Percentiles rank a stretch among this genome's conserved stretches.
Conservation (phyloP, 768 basidiomycete genomes). For the Rhodocollybia butyracea region DNA sequence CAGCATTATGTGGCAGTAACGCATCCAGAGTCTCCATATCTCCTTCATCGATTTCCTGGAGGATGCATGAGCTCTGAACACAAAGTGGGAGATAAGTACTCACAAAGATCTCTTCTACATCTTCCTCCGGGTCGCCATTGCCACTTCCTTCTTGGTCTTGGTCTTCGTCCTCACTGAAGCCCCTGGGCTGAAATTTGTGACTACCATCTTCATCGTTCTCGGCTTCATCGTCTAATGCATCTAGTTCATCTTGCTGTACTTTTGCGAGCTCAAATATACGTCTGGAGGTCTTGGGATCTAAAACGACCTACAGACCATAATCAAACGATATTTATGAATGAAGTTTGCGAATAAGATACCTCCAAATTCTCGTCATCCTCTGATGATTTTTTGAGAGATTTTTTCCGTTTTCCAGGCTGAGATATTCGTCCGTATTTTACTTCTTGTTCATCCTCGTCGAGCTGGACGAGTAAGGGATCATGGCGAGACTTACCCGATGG, state of each 20-base stretch:
- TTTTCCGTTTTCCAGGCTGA: conserved; percentile 72
- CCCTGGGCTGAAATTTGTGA: conserved; percentile 45
- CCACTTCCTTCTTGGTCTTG: conserved; percentile 39
- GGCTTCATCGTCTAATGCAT: conserved; percentile 55
- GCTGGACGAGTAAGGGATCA: conserved; percentile 84
- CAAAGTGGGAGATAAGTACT: conserved; percentile 20
- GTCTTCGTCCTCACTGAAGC: conserved; percentile 29
- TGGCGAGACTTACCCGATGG: conserved; percentile 60
- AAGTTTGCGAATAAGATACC: conserved; percentile 33
- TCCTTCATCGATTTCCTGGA: conserved; percentile 83
- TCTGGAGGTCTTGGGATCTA: conserved; percentile 80
- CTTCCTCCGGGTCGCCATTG: conserved; percentile 39
- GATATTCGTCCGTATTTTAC: conserved; percentile 79
- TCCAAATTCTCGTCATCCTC: conserved; percentile 55
- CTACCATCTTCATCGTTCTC: conserved; percentile 47
- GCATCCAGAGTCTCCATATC: conserved; percentile 87
- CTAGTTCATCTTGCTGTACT: conserved; percentile 90
- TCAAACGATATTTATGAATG: conserved; percentile 9
- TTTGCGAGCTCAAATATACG: conserved; percentile 90
- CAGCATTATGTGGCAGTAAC: conserved; percentile 70
- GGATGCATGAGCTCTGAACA: conserved; percentile 11
- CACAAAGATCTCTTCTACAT: conserved; percentile 64
- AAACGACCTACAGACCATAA: conserved; percentile 45
- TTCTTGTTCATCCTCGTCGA: conserved; percentile 72
- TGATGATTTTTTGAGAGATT: conserved; percentile 40